Percentiles rank a stretch among this genome's conserved stretches.
Evolutionary conservation across 2,329 filamentous ascomycete species (phyloP).

Genomic region (Aspergillus sp.): DNA sequence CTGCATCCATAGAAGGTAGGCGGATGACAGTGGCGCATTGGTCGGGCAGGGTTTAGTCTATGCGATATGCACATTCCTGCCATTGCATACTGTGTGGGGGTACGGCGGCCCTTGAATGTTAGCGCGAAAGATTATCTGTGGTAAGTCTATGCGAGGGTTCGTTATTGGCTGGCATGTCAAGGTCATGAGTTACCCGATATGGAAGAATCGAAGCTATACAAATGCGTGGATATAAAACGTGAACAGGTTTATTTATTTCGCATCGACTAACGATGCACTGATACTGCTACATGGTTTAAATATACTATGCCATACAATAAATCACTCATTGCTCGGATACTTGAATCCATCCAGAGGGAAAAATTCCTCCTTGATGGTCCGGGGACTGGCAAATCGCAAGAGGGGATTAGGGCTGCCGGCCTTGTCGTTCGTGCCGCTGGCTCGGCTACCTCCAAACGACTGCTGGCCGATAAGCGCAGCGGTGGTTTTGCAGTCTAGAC

Average conservation of each 20-base stretch:
- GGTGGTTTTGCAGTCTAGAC: slow-evolving; percentile 42
- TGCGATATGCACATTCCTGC: background rate
- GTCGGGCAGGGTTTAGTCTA: background rate
- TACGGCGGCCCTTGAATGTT: background rate
- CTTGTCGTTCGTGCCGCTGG: slow-evolving; percentile 67
- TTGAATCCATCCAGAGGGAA: slow-evolving; percentile 49
- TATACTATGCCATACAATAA: background rate
- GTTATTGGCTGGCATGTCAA: background rate
- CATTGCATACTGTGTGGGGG: background rate
- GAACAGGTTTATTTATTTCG: too few species aligned
- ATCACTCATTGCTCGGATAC: slow-evolving; percentile 56
- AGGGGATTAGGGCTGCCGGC: slow-evolving; percentile 55
- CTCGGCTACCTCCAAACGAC: slow-evolving; percentile 60
- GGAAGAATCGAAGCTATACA: background rate
- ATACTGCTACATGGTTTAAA: too few species aligned
- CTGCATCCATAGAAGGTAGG: background rate
- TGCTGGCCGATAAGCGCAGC: slow-evolving; percentile 67
- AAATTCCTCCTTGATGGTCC: slow-evolving; percentile 68
- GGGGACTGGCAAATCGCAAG: slow-evolving; percentile 54
- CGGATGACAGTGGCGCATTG: background rate
- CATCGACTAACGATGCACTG: too few species aligned
- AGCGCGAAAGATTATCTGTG: background rate
- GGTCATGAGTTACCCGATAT: background rate
- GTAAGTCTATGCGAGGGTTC: background rate
- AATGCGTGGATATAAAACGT: background rate